phyloP scores from a whole-genome alignment of 2,329 filamentous ascomycete genomes.

The Trichoderma sp. region DNA sequence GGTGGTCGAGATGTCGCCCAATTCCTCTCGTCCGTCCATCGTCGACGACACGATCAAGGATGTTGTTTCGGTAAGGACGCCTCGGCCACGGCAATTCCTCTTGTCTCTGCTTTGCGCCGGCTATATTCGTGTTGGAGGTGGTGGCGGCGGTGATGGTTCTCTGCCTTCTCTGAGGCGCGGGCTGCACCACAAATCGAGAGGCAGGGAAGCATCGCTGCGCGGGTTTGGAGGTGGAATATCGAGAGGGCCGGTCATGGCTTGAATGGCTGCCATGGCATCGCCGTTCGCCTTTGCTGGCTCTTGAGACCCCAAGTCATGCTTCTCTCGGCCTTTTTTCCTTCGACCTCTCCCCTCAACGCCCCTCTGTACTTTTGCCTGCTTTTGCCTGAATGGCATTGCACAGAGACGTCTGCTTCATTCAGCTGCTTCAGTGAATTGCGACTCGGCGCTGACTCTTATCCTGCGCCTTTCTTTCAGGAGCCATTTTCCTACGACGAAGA shows the following conservation, averaged over 20 bases:
- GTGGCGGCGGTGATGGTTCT: background rate
- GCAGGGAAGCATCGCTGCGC: background rate
- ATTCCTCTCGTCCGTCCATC: constrained; percentile 28
- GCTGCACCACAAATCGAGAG: background rate
- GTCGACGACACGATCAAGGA: constrained; percentile 26
- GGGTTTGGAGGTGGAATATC: background rate
- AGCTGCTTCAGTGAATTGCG: background rate
- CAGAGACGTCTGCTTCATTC: background rate
- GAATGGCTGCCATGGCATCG: background rate
- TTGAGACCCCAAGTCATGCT: background rate
- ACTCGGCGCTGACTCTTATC: constrained; percentile 21
- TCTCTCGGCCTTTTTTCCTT: background rate
- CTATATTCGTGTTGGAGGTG: background rate
- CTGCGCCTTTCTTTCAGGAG: constrained; percentile 32
- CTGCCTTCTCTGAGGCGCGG: too few relatives aligned
- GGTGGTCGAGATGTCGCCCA: constrained; percentile 26
- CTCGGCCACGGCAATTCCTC: background rate
- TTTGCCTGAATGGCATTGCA: background rate
- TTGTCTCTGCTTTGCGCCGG: background rate
- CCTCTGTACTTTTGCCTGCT: background rate
- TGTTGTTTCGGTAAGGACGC: constrained; percentile 26
- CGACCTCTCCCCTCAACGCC: background rate
- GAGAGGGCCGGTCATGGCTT: background rate
- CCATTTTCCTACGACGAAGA: constrained; percentile 47
- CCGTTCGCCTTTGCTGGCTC: background rate